These are phyloP conservation scores for Pythium volutum DNA, from an alignment of 352 stramenopile species.

Conservation along the genomic window DNA sequence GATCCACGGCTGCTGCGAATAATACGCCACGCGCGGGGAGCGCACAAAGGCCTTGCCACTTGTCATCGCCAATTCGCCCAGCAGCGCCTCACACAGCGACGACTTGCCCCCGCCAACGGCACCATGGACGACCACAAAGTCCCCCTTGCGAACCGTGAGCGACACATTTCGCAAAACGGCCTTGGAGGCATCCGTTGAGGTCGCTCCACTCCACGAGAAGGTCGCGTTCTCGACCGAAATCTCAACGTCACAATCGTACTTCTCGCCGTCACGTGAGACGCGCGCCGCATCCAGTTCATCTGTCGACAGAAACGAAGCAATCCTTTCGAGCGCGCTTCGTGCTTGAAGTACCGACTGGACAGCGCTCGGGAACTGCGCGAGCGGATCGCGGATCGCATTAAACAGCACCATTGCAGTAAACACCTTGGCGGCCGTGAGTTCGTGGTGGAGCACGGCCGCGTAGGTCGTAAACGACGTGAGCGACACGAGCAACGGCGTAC, in stretches of 20 bases:
- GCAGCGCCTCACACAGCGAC: slow-evolving; percentile 36
- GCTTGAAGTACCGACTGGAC: slow-evolving; percentile 23
- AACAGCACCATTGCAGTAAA: slow-evolving; percentile 34
- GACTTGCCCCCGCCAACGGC: slow-evolving; percentile 47
- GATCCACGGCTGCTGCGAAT: slow-evolving; percentile 89
- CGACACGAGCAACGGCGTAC: slow-evolving; percentile 26
- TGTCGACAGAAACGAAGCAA: slow-evolving; percentile 13
- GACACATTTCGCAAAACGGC: slow-evolving; percentile 32
- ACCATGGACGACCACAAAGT: slow-evolving; percentile 47
- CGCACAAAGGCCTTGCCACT: slow-evolving; percentile 35
- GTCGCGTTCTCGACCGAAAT: slow-evolving; percentile 2
- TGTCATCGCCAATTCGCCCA: slow-evolving; percentile 74
- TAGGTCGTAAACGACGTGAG: slow-evolving; percentile 33
- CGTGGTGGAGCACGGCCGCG: slow-evolving; percentile 27
- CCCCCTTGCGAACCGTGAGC: slow-evolving; percentile 31
- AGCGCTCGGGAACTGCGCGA: slow-evolving; percentile 19
- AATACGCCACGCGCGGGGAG: slow-evolving; percentile 43
- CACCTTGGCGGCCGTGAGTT: slow-evolving; percentile 32
- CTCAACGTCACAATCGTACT: slow-evolving; percentile 6
- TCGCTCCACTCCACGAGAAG: slow-evolving; percentile 1
- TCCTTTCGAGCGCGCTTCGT: slow-evolving; percentile 13
- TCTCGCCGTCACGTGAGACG: slow-evolving; percentile 6
- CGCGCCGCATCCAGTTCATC: slow-evolving; percentile 4
- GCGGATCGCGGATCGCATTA: slow-evolving; percentile 23
- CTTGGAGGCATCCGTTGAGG: slow-evolving; percentile 3